Evolutionary conservation across 768 basidiomycete species (phyloP), one percentile per base, ranked within the genome.

Genomic region (Mrakia blollopis): DNA sequence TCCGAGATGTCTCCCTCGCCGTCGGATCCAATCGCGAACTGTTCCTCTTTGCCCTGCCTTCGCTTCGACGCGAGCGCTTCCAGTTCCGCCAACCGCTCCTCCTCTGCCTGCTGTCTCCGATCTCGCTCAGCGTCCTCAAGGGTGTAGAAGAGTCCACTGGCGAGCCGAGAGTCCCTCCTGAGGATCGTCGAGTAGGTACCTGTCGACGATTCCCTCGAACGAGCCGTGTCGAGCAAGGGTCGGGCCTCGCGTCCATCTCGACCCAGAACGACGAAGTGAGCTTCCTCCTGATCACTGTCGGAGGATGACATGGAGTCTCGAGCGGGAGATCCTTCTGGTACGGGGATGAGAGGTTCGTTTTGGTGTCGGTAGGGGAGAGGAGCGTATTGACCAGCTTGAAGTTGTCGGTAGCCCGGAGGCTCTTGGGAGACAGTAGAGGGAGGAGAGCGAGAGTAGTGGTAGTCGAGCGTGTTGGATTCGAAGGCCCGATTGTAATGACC

Each of bases 1-100:
- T 68, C 65, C 37, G 65, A 68, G 37, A 68, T 68, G 25, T 68
- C 65, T 35, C 65, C 65, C 37, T 68, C 65, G 3, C 65, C 39
- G 35, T 68, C 65, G 37, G 35, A 68, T 13, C 65, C 65, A 37
- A 68, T 68, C 21, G 65, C 25, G 25, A 68, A 68, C 65, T 39
- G 65, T 39, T 68, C 65, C 65, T 68, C 65, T 21, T 35, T 39
- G 18, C 35, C 37, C 37, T 39, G 25, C 65, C 21, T 35, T n/a
- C 35, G 35, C 35, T 37, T 35, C 25, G 21, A 3, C 35, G 39
- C 25, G 8, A 18, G 21, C 35, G 65, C 65, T 30, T 44, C 35
- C 21, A 35, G 32, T 65, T 65, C 30, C 37, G 23, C 37, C 65
- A 25, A n/a, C 23, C 39, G 39, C 35, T n/a, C 13, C 37, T 11